These are phyloP conservation scores for Carex kokanica DNA, from an alignment of 176 grass and related monocot species.

Conservation along the genomic window DNA sequence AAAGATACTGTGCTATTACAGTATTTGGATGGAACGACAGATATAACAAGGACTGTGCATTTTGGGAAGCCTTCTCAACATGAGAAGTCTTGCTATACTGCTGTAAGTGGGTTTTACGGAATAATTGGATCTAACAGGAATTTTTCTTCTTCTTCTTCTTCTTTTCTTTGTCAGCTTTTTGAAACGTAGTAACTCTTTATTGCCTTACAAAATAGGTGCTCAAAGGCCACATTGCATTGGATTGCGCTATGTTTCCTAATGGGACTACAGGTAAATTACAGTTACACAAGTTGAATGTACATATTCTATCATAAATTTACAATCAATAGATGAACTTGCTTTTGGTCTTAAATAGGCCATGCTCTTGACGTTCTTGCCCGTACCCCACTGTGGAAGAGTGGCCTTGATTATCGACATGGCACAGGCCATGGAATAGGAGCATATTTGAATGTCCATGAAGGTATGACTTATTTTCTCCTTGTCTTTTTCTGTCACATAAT, in stretches of 20 bases:
- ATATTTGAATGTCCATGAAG: conserved; percentile 98
- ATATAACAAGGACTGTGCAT: conserved; percentile 99
- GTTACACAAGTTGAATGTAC: background rate
- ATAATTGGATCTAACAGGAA: background rate
- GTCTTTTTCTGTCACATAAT: conserved; percentile 25
- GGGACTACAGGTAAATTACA: conserved; percentile 73
- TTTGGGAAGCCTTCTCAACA: conserved; percentile 95
- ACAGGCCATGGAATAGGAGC: conserved; percentile 96
- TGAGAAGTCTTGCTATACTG: conserved; percentile 91
- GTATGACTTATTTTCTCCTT: conserved; percentile 37
- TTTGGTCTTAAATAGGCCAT: conserved; percentile 43
- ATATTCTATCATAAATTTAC: background rate
- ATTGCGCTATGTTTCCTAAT: conserved; percentile 73
- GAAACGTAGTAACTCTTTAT: conserved; percentile 20
- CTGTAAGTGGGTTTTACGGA: conserved; percentile 44
- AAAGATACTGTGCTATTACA: conserved; percentile 29
- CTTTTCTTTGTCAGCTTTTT: background rate
- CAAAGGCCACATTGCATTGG: conserved; percentile 87
- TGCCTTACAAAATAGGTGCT: conserved; percentile 52
- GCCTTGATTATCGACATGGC: conserved; percentile 93
- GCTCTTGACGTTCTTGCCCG: conserved; percentile 92
- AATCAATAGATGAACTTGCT: conserved; percentile 1
- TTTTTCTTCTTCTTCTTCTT: background rate
- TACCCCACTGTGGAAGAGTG: conserved; percentile 73
- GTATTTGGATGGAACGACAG: conserved; percentile 97